Conservation (phyloP, 495 filamentous ascomycete genomes). For the Tuber indicum region DNA sequence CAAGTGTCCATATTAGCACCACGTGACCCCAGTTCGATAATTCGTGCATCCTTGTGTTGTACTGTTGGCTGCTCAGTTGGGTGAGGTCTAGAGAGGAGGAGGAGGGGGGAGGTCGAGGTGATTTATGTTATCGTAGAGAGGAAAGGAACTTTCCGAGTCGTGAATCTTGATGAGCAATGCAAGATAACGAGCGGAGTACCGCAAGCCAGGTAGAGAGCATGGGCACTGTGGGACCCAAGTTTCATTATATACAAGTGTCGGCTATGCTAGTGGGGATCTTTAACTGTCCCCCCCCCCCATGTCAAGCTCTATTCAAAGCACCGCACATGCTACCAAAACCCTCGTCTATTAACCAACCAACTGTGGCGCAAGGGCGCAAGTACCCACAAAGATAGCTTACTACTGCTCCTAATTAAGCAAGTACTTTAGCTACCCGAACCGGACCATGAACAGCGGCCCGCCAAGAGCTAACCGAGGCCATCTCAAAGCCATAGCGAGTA, state of each 20-base stretch:
- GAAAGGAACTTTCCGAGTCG: neutral
- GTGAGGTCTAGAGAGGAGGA: neutral
- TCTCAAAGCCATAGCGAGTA: neutral
- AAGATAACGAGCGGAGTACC: neutral
- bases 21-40: conserved; percentile 1
- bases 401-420: neutral
- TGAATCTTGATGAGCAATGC: neutral
- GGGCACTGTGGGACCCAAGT: neutral
- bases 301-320: neutral
- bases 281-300: neutral
- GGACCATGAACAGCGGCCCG: neutral
- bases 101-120: neutral
- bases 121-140: neutral
- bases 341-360: neutral
- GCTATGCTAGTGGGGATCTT: neutral
- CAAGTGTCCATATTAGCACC: neutral
- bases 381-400: neutral
- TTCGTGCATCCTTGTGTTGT: neutral
- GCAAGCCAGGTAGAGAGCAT: neutral
- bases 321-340: neutral
- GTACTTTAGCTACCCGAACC: neutral
- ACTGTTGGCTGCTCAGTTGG: neutral
- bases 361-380: neutral
- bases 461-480: neutral
- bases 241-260: conserved; percentile 4